Percentiles rank a stretch among this genome's conserved stretches.
Conservation (phyloP, 1,139 yeast genomes). For the Nadsonia commutata region DNA sequence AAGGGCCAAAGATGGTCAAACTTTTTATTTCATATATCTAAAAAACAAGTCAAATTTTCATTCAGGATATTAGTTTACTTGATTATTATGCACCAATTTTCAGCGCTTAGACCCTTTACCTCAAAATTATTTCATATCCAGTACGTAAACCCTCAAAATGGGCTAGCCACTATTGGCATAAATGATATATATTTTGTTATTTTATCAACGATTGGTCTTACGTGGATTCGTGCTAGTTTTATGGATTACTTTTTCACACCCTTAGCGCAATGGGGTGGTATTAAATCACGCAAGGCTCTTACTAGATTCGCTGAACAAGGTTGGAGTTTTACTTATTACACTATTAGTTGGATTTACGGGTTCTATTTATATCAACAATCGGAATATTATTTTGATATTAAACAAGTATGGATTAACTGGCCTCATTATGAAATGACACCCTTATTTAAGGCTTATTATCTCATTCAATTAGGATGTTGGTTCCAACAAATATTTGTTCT, state of each 20-base stretch:
- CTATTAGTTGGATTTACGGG: slow-evolving; percentile 43
- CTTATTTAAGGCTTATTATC: slow-evolving; percentile 53
- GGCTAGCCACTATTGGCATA: slow-evolving; percentile 15
- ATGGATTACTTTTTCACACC: slow-evolving; percentile 50
- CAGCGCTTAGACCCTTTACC: slow-evolving; percentile 13
- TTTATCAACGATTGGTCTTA: slow-evolving; percentile 40
- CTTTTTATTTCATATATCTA: neutral
- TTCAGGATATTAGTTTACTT: slow-evolving; percentile 9
- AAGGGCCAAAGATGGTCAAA: neutral
- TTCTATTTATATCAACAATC: slow-evolving; percentile 41
- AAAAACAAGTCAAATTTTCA: slow-evolving; percentile 7
- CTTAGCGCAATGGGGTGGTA: slow-evolving; percentile 35
- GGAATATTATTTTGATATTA: slow-evolving; percentile 44
- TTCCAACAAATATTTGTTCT: slow-evolving; percentile 64
- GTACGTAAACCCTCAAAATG: slow-evolving; percentile 12
- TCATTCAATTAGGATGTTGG: slow-evolving; percentile 65
- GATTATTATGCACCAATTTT: slow-evolving; percentile 12
- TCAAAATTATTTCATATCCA: slow-evolving; percentile 14
- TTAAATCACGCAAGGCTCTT: slow-evolving; percentile 35
- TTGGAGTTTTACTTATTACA: slow-evolving; percentile 59
- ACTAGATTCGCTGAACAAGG: slow-evolving; percentile 77
- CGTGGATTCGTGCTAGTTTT: slow-evolving; percentile 43
- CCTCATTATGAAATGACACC: slow-evolving; percentile 40
- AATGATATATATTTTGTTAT: slow-evolving; percentile 40
- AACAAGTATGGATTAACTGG: slow-evolving; percentile 55